Conservation (phyloP, 768 basidiomycete species). For the Lentinula boryana region DNA sequence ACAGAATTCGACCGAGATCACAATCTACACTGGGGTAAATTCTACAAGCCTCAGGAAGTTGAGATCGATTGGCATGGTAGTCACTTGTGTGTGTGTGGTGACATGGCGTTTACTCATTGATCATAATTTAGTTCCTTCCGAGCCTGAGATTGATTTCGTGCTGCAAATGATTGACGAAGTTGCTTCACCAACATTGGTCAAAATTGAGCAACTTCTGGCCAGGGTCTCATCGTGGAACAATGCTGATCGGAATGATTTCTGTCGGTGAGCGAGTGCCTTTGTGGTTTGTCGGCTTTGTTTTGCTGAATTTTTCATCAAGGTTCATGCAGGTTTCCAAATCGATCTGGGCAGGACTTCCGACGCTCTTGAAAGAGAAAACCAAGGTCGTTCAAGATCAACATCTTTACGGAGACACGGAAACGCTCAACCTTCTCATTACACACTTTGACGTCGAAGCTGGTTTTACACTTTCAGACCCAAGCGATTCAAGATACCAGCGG, state of each 20-base stretch:
- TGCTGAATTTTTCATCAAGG: constrained; percentile 23
- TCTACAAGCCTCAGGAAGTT: constrained; percentile 75
- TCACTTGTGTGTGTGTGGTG: constrained; percentile 8
- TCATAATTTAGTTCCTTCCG: constrained; percentile 42
- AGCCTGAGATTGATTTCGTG: constrained; percentile 72
- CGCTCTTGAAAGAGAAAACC: constrained; percentile 51
- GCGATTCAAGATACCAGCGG: constrained; percentile 69
- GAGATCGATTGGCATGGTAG: constrained; percentile 85
- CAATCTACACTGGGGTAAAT: constrained; percentile 70
- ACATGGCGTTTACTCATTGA: constrained; percentile 9
- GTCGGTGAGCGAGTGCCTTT: constrained; percentile 46
- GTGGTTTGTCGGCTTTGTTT: neutral
- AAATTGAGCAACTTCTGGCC: constrained; percentile 58
- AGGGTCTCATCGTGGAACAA: constrained; percentile 56
- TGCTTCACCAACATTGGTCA: constrained; percentile 58
- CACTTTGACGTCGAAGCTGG: constrained; percentile 67
- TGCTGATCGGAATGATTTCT: constrained; percentile 73
- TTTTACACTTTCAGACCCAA: constrained; percentile 65
- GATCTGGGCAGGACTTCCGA: constrained; percentile 74
- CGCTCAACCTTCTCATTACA: constrained; percentile 63
- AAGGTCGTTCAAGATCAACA: constrained; percentile 56
- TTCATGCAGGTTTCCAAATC: constrained; percentile 67
- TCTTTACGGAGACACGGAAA: constrained; percentile 55
- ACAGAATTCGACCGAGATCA: constrained; percentile 61
- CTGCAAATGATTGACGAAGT: constrained; percentile 71